These are phyloP conservation scores for Tetrapisispora arboricola DNA, from an alignment of 805 yeast species.

Conservation along the genomic window DNA sequence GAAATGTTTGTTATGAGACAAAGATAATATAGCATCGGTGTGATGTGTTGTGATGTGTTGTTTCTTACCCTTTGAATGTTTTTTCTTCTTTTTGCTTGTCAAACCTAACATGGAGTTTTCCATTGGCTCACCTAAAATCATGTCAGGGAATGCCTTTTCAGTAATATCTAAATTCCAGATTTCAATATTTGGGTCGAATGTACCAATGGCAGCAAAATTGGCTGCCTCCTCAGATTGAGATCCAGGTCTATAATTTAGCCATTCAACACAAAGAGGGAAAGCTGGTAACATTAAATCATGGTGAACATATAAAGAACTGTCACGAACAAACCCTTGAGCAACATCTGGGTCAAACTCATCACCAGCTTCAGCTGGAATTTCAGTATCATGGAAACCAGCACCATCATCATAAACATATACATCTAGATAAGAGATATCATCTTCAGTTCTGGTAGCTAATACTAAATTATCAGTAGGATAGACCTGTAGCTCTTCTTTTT, in stretches of 20 bases:
- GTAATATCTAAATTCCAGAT: constrained; percentile 90
- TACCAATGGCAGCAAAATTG: constrained; percentile 92
- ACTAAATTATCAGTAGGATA: constrained; percentile 85
- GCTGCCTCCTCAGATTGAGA: constrained; percentile 46
- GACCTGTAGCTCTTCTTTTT: constrained; percentile 73
- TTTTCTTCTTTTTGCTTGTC: constrained; percentile 37
- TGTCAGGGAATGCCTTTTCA: constrained; percentile 91
- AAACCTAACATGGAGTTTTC: constrained; percentile 29
- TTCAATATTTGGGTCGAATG: constrained; percentile 96
- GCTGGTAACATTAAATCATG: constrained; percentile 96
- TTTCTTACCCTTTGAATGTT: constrained; percentile 41
- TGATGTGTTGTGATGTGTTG: constrained; percentile 65
- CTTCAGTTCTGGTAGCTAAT: constrained; percentile 90
- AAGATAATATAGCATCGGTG: constrained; percentile 85
- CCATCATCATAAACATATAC: constrained; percentile 93
- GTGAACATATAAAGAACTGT: constrained; percentile 75
- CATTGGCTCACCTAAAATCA: constrained; percentile 74
- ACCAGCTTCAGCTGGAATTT: constrained; percentile 52
- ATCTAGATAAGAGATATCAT: constrained; percentile 83
- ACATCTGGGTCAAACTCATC: constrained; percentile 65
- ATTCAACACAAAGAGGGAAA: constrained; percentile 92
- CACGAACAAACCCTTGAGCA: constrained; percentile 63
- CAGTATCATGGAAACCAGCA: constrained; percentile 67
- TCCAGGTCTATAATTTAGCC: constrained; percentile 73
- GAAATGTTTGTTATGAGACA: constrained; percentile 72